Percentiles rank a stretch among this genome's conserved stretches.
phyloP scores from a whole-genome alignment of 2,329 filamentous ascomycete species.

The Zalaria obscura region DNA sequence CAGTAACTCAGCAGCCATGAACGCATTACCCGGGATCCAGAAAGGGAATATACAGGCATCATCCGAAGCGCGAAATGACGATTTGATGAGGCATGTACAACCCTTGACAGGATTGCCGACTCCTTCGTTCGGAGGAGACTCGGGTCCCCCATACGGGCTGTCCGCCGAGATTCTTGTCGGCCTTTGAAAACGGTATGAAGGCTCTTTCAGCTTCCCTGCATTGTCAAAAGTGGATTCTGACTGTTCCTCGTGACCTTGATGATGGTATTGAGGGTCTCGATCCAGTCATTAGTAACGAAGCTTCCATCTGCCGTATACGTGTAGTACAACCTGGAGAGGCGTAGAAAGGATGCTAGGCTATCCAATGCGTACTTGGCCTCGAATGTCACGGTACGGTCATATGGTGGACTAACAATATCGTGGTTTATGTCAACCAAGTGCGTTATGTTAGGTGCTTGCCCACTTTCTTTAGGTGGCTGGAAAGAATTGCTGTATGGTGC shows the following conservation, averaged over 20 bases:
- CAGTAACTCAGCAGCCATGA: slow-evolving; percentile 52
- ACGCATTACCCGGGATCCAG: slow-evolving; percentile 47
- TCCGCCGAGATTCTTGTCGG: slow-evolving; percentile 13
- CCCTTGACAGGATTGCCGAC: slow-evolving; percentile 35
- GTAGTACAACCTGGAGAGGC: slow-evolving; percentile 36
- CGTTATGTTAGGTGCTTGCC: slow-evolving; percentile 19
- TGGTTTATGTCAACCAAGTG: slow-evolving; percentile 15
- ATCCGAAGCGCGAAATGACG: slow-evolving; percentile 36
- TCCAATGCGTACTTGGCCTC: slow-evolving; percentile 42
- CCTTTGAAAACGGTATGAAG: slow-evolving; percentile 32
- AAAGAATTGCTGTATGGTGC: slow-evolving; percentile 42
- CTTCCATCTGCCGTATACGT: slow-evolving; percentile 29
- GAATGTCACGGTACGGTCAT: slow-evolving; percentile 30
- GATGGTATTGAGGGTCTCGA: slow-evolving; percentile 28
- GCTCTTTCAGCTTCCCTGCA: slow-evolving; percentile 27
- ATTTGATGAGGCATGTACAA: slow-evolving; percentile 33
- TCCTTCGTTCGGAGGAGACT: slow-evolving; percentile 38
- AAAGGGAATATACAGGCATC: slow-evolving; percentile 36
- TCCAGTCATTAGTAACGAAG: slow-evolving; percentile 36
- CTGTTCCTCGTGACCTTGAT: slow-evolving; percentile 31
- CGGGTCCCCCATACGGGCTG: slow-evolving; percentile 22
- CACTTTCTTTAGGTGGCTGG: slow-evolving; percentile 34
- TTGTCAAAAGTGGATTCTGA: slow-evolving; percentile 32
- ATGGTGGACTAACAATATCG: slow-evolving; percentile 29
- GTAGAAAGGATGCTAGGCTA: slow-evolving; percentile 35